Base-by-base conservation (phyloP, 306 rosid genomes). In the Lathyrus sativus region DNA sequence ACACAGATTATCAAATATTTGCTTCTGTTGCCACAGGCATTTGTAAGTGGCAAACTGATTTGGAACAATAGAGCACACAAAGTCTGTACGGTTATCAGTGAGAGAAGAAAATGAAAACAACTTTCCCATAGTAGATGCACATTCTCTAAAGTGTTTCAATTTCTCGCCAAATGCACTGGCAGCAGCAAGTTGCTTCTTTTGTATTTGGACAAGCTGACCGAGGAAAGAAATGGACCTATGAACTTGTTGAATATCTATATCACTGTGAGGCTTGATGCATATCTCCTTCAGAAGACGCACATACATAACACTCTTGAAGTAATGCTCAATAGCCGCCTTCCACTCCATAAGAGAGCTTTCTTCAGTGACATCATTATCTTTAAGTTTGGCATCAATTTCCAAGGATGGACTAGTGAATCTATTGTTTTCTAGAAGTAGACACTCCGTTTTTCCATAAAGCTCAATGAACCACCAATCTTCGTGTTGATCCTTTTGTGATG, bases 21-120 rank as follows among this genome's bases (percentile, higher is more conserved):
- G 88, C 96, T 93, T 93, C 49, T 93, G 98, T 73, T 88, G 93
- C 98, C 96, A 93, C 91, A 90, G 70, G 88, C 88, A 93, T 62
- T 75, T 81, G 58, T 77, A 79, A 57, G 79, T 80, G 71, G 81
- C 65, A 56, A 75, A 74, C 72, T 80, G 93, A 66, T 82, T 80
- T 46, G 84, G 85, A 76, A 77, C 50, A 48, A 85, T 61, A 53
- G 85, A 76, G 51, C 73, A 73, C 72, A 48, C 78, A 70, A 13
- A 56, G 33, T 57, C 60, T 24, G 33, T 74, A 66, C 45, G 51
- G 50, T 41, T 56, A 74, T 83, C 77, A 53, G 77, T 59, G 41
- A 69, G 66, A 48, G 79, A 45, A 76, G 80, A 83, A 29, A 69
- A 31, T 5, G 86, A 72, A 80, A 71, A 81, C 79, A 85, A 74